Conservation (phyloP, 352 stramenopile species). For the Globisporangium camurandrum region DNA sequence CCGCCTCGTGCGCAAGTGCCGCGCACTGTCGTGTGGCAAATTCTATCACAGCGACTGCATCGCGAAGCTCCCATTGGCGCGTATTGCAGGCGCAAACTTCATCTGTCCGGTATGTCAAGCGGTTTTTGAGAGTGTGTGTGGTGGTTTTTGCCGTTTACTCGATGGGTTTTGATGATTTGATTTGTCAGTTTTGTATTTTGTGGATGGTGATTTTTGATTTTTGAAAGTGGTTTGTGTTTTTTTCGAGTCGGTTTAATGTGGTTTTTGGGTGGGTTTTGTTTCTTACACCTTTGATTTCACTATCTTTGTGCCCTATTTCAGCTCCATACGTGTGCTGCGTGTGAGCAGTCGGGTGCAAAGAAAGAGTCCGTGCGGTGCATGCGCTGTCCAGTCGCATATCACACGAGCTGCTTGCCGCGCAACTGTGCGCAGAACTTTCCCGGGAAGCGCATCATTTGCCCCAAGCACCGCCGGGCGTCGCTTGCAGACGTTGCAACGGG, state of each 20-base stretch:
- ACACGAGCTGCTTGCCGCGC: conserved; percentile 66
- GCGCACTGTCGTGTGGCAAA: conserved; percentile 76
- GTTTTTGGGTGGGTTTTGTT: not conserved
- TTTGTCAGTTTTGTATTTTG: too few species aligned
- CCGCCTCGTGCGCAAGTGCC: conserved; percentile 59
- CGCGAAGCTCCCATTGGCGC: conserved; percentile 62
- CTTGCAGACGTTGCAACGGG: too few species aligned
- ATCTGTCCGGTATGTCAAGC: conserved; percentile 67
- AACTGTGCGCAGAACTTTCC: conserved; percentile 43
- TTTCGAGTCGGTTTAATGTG: not conserved
- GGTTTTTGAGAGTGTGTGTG: too few species aligned
- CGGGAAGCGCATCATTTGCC: conserved; percentile 71
- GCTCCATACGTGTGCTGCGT: conserved; percentile 73
- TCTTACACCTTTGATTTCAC: not conserved
- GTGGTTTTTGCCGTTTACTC: too few species aligned
- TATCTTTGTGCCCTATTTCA: conserved; percentile 2
- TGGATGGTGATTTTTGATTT: too few species aligned
- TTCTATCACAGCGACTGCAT: conserved; percentile 83
- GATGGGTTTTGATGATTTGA: too few species aligned
- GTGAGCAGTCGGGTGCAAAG: conserved; percentile 68
- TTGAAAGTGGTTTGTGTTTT: not conserved
- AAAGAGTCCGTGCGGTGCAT: conserved; percentile 77
- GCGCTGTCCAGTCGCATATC: conserved; percentile 72
- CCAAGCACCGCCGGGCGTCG: conserved; percentile 45
- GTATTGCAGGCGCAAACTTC: conserved; percentile 73